A percentile compares a stretch with the other conserved stretches of the same genome.
phyloP scores from a whole-genome alignment of 495 filamentous ascomycete genomes.

The Penicillium bialowiezense region DNA sequence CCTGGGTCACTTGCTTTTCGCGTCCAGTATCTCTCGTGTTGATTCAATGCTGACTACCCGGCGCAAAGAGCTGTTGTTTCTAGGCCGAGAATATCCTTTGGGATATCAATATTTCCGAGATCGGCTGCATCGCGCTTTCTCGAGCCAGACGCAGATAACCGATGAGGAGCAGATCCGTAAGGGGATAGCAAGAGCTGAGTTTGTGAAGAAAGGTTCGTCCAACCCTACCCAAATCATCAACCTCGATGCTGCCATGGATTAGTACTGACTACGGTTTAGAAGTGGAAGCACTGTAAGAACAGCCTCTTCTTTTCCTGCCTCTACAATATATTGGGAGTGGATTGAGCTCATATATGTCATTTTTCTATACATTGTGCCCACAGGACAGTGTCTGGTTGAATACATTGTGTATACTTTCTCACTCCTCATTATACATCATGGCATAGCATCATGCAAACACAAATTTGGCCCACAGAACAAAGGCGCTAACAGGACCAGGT shows the following conservation, averaged over 20 bases:
- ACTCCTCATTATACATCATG: conserved; percentile 28
- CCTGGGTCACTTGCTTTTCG: neutral
- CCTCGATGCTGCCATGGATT: neutral
- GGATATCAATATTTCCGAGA: conserved; percentile 82
- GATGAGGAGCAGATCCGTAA: conserved; percentile 72
- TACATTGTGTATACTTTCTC: conserved; percentile 10
- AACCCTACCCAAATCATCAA: neutral
- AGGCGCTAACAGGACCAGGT: conserved; percentile 51
- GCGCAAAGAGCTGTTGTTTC: conserved; percentile 68
- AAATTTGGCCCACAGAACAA: conserved; percentile 7
- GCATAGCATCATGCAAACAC: conserved; percentile 27
- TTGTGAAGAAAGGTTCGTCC: conserved; percentile 79
- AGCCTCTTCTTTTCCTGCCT: neutral
- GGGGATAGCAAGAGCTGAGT: conserved; percentile 76
- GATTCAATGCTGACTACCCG: neutral
- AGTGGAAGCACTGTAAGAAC: conserved; percentile 83
- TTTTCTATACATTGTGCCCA: conserved; percentile 13
- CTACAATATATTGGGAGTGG: conserved; percentile 1
- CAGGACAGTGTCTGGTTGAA: conserved; percentile 7
- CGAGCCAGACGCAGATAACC: conserved; percentile 62
- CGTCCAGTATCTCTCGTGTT: neutral
- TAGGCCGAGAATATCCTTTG: conserved; percentile 83
- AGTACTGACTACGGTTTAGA: conserved; percentile 45
- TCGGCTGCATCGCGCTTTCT: conserved; percentile 82
- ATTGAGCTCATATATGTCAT: conserved; percentile 13